Percentiles rank a stretch among this genome's conserved stretches.
phyloP scores from a whole-genome alignment of 2,329 filamentous ascomycete genomes.

The Trichoderma sp. region DNA sequence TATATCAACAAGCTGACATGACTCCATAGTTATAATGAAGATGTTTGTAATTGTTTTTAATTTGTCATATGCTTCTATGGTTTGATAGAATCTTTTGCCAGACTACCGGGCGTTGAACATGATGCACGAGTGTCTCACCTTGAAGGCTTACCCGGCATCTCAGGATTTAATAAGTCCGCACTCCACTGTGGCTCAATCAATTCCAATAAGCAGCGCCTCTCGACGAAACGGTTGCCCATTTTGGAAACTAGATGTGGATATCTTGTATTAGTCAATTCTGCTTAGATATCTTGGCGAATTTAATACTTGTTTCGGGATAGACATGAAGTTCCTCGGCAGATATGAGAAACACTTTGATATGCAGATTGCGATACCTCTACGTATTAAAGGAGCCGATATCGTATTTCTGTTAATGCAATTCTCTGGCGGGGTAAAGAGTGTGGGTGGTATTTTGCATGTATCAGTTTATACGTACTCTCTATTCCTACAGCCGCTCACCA shows the following conservation, averaged over 20 bases:
- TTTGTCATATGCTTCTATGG: background rate
- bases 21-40: background rate
- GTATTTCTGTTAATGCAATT: background rate
- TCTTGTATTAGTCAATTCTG: background rate
- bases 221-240: background rate
- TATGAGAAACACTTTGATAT: background rate
- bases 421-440: background rate
- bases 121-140: background rate
- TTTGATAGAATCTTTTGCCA: fast-evolving
- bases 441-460: background rate
- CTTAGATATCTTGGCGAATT: background rate
- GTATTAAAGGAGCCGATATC: background rate
- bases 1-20: background rate
- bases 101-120: background rate
- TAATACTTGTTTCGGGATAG: background rate
- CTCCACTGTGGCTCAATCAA: background rate
- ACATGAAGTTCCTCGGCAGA: background rate
- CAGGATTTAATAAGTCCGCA: background rate
- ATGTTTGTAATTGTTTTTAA: background rate
- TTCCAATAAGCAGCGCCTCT: background rate
- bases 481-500: background rate
- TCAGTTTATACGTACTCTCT: background rate
- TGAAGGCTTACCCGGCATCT: background rate
- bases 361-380: background rate
- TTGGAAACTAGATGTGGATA: background rate